Conservation (phyloP, 129 eudicot genomes). For the Glebionis coronaria region DNA sequence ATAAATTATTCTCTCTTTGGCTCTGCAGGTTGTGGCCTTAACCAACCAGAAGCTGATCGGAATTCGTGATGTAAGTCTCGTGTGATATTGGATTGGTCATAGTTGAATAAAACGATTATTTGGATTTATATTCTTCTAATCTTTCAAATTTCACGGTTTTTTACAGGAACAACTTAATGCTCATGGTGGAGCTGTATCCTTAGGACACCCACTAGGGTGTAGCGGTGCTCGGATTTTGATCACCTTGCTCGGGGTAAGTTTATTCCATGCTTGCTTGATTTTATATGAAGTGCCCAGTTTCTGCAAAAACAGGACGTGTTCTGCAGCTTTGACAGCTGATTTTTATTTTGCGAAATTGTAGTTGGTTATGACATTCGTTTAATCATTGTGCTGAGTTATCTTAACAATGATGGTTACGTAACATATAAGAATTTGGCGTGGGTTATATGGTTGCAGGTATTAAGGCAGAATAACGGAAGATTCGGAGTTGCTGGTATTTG, state of each 20-base stretch:
- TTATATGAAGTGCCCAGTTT: not conserved
- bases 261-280: not conserved
- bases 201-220: conserved; percentile 98
- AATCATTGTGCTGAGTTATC: not conserved
- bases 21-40: conserved; percentile 86
- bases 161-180: conserved; percentile 65
- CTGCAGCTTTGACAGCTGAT: not conserved
- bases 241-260: conserved; percentile 78
- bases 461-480: conserved; percentile 67
- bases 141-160: not conserved
- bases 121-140: not conserved
- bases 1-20: conserved; percentile 12
- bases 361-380: no score
- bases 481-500: conserved; percentile 91
- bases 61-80: conserved; percentile 62
- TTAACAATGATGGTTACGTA: not conserved
- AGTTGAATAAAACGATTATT: no score
- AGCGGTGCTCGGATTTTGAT: conserved; percentile 96
- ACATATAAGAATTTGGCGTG: not conserved
- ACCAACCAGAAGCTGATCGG: conserved; percentile 81
- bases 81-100: not conserved
- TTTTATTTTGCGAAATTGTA: no score
- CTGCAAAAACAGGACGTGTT: conserved; percentile 1
- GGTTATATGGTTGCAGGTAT: conserved; percentile 49
- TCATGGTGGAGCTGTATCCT: conserved; percentile 96